Base-by-base conservation (phyloP, 331 rosid species). In the Erythrophleum ivorense region DNA sequence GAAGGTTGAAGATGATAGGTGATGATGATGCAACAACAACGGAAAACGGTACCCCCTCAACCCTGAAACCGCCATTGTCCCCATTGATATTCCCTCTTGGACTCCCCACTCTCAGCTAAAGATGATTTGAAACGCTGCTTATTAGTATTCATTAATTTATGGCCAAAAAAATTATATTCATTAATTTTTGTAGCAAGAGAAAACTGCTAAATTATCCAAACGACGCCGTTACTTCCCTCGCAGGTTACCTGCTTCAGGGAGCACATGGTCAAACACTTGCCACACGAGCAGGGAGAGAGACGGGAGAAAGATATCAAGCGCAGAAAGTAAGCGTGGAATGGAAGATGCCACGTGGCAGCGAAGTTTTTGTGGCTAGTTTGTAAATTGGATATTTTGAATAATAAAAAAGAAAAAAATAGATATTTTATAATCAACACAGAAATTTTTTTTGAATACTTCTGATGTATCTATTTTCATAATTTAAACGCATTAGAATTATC, bases 61-160 rank as follows among this genome's bases (percentile, higher is more conserved):
- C 12, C 91, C 99, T 2, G 94, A 87, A 24, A 91, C 92, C 74
- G 94, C 92, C 99, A 89, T 91, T 66, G 59, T 73, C 34, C 63
- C 64, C 66, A 55, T 79, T 45, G 83, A 75, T n/a, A 12, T 29
- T n/a, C 9, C 12, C 11, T 14, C 24, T 36, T 33, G 3, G 69
- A 8, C 33, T 40, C 1, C 18, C 4, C 38, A 24, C 67, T 24
- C 67, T 9, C 43, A 40, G 40, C 16, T 24, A 4, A 11, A 24
- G 1, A 12, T 4, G 67, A 29, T 12, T 1, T 31, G 1, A 31
- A 31, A 10, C 67, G 11, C 41, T 33, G 69, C 19, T 33, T 13
- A 12, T 9, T 5, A 14, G 12, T 7, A 64, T 6, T 16, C 24
- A 64, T 9, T 34, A 36, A 34, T 36, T 34, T 34, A 19, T 64